Conservation (phyloP, 805 yeast genomes). For the Kregervanrija delftensis region DNA sequence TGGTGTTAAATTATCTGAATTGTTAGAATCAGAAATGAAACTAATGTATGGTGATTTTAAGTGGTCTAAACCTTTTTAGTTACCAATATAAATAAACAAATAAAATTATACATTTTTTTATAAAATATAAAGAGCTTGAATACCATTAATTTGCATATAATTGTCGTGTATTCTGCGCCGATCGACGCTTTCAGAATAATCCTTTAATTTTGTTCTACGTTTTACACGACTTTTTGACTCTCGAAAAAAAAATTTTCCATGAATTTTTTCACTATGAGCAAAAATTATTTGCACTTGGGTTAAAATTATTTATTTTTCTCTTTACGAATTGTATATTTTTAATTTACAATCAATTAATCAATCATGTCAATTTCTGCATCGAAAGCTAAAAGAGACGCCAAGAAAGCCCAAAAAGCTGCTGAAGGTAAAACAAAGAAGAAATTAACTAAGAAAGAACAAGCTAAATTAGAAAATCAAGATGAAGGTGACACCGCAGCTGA, state of each 20-base stretch:
- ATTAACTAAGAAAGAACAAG: conserved; percentile 50
- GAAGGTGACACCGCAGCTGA: conserved; percentile 62
- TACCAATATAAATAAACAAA: not conserved
- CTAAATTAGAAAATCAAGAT: conserved; percentile 34
- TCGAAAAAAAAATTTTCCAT: no score
- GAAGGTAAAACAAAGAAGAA: conserved; percentile 65
- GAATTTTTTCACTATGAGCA: no score
- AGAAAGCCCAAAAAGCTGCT: conserved; percentile 87
- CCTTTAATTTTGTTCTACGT: no score
- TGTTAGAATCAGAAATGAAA: conserved; percentile 45
- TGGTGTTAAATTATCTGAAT: conserved; percentile 35
- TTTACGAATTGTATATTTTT: no score
- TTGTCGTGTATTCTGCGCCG: no score
- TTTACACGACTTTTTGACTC: no score
- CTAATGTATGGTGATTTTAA: conserved; percentile 20
- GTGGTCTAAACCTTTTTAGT: conserved; percentile 10
- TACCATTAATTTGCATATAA: no score
- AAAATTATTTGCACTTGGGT: no score
- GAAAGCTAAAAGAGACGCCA: conserved; percentile 97
- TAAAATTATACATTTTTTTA: no score
- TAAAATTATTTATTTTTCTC: not conserved
- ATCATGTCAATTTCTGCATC: conserved; percentile 69
- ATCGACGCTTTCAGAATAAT: no score
- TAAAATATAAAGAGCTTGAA: no score
- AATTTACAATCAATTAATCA: no score